Conservation (phyloP, 768 basidiomycete genomes). For the Gyrodon lividus region DNA sequence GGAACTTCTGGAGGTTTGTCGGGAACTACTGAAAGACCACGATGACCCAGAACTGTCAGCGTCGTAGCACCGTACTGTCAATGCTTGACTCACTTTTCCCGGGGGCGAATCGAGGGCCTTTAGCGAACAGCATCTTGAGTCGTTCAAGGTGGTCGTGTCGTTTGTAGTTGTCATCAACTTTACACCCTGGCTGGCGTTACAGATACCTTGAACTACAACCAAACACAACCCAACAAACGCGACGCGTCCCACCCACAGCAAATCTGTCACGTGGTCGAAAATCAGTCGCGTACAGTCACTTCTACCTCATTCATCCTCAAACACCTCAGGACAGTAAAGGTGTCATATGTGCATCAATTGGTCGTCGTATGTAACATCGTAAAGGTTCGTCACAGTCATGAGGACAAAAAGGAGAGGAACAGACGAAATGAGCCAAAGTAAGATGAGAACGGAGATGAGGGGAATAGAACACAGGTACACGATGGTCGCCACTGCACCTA, state of each 20-base stretch:
- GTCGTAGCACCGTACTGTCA: too few species aligned
- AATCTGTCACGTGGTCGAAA: constrained; percentile 21
- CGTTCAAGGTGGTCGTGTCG: neutral
- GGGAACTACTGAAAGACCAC: constrained; percentile 3
- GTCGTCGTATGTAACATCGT: constrained; percentile 29
- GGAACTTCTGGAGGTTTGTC: constrained; percentile 41
- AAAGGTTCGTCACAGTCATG: constrained; percentile 26
- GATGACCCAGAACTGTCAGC: neutral
- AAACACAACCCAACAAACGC: constrained; percentile 23
- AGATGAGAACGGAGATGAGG: neutral
- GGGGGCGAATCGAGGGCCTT: constrained; percentile 46
- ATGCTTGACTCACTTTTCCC: constrained; percentile 25
- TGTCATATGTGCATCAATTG: constrained; percentile 20
- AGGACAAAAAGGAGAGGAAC: constrained; percentile 10
- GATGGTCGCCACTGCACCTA: neutral
- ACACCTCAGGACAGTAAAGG: neutral
- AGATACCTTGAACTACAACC: constrained; percentile 5
- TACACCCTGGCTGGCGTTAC: neutral
- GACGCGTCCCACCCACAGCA: constrained; percentile 7
- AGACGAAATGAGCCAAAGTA: neutral
- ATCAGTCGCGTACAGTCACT: constrained; percentile 20
- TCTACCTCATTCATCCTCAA: too few species aligned
- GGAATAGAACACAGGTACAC: neutral
- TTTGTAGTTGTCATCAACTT: neutral
- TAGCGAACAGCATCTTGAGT: constrained; percentile 41